Base-by-base conservation (phyloP, 148 eudicot species). In the Simmondsia chinensis region DNA sequence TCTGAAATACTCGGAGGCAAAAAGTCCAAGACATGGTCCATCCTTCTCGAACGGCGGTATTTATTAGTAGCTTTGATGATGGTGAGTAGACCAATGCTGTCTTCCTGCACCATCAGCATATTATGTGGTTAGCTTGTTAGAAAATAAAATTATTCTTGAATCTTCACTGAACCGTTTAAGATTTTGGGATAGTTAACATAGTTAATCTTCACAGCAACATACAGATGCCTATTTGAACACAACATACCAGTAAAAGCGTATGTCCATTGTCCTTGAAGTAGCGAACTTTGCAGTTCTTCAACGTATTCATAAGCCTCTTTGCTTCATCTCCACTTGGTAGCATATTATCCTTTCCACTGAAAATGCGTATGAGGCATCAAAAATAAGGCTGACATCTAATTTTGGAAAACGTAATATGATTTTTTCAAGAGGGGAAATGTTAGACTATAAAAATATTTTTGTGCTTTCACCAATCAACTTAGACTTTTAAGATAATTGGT, bases 291-390 rank as follows among this genome's bases (percentile, higher is more conserved):
- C 99, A 86, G 59, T 85, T 77, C 66, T 63, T 57, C 37, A 91
- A 56, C 18, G 60, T 52, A 4, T 60, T 52, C 33, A 60, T 51
- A 37, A 91, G 89, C 62, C 94, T 70, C 70, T 60, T 57, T 32
- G 94, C 99, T 79, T 91, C 99, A 50, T 82, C 74, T 63, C 12
- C 57, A 58, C 95, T 86, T 19, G 99, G 99, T 56, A 91, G 69
- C 95, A 91, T 63, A 65, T 66, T 79, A 60, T 91, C 99, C 70
- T 79, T 91, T 61, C 95, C 94, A 77, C 99, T 91, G 61, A 69
- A 61, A 56, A 26, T 51, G 22, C 73, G 53, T 50, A 6, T 22
- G 42, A 43, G 33, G 17, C 47, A 19, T 4, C 6, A 52, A 33
- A 29, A 30, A 11, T 19, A 39, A 12, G 13, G 20, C 6, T 16